Percentiles rank a stretch among this genome's conserved stretches.
These are phyloP conservation scores for Protomyces inundatus DNA, from an alignment of 1,139 yeast species.

Conservation along the genomic window DNA sequence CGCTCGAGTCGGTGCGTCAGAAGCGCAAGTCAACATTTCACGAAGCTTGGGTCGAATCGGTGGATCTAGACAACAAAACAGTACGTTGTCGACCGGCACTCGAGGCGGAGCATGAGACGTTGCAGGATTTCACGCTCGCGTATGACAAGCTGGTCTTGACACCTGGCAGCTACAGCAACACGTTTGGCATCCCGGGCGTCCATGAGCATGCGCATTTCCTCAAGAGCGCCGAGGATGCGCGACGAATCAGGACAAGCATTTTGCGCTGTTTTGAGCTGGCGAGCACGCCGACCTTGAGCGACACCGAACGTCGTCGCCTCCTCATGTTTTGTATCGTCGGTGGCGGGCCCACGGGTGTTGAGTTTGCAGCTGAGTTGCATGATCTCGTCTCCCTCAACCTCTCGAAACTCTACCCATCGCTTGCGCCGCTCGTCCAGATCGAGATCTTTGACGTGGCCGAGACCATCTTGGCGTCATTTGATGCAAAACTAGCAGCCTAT, in stretches of 20 bases:
- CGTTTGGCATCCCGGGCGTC: constrained; percentile 61
- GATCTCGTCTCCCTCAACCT: constrained; percentile 90
- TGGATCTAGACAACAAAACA: not conserved
- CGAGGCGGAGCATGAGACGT: not conserved
- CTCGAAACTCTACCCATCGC: constrained; percentile 46
- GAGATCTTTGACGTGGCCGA: constrained; percentile 62
- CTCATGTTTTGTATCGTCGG: constrained; percentile 62
- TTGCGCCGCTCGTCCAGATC: constrained; percentile 50
- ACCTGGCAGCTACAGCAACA: constrained; percentile 59
- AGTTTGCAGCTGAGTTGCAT: constrained; percentile 73
- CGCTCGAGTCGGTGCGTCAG: constrained; percentile 15
- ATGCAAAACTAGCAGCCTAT: constrained; percentile 55
- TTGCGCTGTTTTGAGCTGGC: constrained; percentile 48
- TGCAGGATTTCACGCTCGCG: constrained; percentile 45
- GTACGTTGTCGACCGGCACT: constrained; percentile 3
- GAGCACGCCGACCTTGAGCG: constrained; percentile 43
- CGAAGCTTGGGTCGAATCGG: constrained; percentile 7
- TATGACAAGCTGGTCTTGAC: constrained; percentile 60
- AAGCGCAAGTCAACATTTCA: constrained; percentile 3
- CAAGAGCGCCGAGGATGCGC: constrained; percentile 59
- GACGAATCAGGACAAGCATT: constrained; percentile 50
- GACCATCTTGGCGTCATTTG: constrained; percentile 59
- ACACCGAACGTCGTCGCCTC: constrained; percentile 53
- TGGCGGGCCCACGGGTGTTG: constrained; percentile 69
- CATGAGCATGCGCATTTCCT: constrained; percentile 50